Evolutionary conservation across 1,139 yeast genomes (phyloP).

Genomic region (Debaryomyces sp.): DNA sequence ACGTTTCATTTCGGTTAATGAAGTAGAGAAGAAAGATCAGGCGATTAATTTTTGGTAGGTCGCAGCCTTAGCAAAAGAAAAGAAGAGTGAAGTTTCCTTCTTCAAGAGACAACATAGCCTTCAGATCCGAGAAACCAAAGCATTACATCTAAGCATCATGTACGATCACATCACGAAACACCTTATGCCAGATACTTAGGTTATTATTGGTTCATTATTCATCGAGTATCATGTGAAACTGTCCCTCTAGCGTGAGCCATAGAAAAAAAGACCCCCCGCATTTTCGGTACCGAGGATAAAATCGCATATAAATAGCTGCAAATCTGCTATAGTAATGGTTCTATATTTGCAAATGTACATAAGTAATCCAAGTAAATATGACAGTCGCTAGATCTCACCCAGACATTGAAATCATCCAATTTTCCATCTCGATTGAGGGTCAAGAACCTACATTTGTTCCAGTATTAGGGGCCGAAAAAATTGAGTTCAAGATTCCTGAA

Average conservation of each 20-base stretch:
- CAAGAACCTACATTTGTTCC: constrained; percentile 28
- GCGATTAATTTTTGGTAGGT: background rate
- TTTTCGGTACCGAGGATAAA: background rate
- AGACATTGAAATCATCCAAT: constrained; percentile 38
- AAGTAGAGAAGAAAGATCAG: background rate
- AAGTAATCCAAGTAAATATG: constrained; percentile 4
- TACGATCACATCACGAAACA: background rate
- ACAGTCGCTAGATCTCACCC: constrained; percentile 22
- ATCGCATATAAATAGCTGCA: background rate
- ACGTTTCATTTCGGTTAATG: background rate
- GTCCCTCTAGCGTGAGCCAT: background rate
- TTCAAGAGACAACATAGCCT: background rate
- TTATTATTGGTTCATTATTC: background rate
- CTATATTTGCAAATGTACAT: background rate
- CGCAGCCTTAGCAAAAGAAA: background rate
- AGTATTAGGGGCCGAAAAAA: constrained; percentile 32
- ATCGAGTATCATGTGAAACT: background rate
- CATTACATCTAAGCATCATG: background rate
- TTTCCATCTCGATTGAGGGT: constrained; percentile 36
- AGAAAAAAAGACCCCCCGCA: background rate
- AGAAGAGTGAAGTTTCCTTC: background rate
- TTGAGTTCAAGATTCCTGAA: constrained; percentile 42
- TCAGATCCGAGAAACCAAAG: background rate
- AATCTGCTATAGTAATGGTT: background rate
- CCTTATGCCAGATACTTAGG: background rate